These are phyloP conservation scores for Rehmannia glutinosa DNA, from an alignment of 257 asterid genomes.

Conservation along the genomic window DNA sequence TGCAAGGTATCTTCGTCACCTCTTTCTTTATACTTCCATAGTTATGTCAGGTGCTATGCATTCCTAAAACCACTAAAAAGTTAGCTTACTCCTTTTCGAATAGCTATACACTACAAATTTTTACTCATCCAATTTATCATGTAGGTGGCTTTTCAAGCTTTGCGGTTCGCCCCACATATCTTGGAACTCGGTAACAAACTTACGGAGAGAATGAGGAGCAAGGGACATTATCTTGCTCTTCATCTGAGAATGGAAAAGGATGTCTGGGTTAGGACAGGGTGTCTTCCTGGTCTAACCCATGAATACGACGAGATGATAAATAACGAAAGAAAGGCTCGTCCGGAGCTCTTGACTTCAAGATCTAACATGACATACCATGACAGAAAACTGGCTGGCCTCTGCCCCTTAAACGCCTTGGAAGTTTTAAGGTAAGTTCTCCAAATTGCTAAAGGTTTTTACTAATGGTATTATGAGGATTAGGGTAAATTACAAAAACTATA, in stretches of 20 bases:
- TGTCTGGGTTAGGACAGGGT: slow-evolving; percentile 98
- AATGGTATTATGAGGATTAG: too few relatives aligned
- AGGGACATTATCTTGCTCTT: slow-evolving; percentile 89
- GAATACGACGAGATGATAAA: slow-evolving; percentile 65
- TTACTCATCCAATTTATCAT: neutral
- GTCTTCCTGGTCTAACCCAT: slow-evolving; percentile 76
- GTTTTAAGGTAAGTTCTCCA: slow-evolving; percentile 50
- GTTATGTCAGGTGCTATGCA: too few relatives aligned
- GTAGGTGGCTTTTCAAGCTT: slow-evolving; percentile 88
- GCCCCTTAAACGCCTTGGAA: slow-evolving; percentile 87
- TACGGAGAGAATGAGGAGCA: slow-evolving; percentile 83
- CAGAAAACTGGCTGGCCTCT: slow-evolving; percentile 79
- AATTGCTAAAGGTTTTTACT: neutral
- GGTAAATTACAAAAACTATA: too few relatives aligned
- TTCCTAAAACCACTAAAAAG: too few relatives aligned
- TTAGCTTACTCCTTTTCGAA: neutral
- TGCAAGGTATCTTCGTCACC: slow-evolving; percentile 61
- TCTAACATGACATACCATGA: slow-evolving; percentile 80
- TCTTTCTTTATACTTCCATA: neutral
- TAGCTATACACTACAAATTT: neutral
- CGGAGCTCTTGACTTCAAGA: slow-evolving; percentile 82
- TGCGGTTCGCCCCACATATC: slow-evolving; percentile 71
- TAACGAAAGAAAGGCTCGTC: slow-evolving; percentile 63
- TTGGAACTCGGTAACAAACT: slow-evolving; percentile 72
- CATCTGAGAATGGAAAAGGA: slow-evolving; percentile 98